A percentile compares a stretch with the other conserved stretches of the same genome.
Evolutionary conservation across 2,329 filamentous ascomycete species (phyloP).

Genomic region (Hysterium pulicare): DNA sequence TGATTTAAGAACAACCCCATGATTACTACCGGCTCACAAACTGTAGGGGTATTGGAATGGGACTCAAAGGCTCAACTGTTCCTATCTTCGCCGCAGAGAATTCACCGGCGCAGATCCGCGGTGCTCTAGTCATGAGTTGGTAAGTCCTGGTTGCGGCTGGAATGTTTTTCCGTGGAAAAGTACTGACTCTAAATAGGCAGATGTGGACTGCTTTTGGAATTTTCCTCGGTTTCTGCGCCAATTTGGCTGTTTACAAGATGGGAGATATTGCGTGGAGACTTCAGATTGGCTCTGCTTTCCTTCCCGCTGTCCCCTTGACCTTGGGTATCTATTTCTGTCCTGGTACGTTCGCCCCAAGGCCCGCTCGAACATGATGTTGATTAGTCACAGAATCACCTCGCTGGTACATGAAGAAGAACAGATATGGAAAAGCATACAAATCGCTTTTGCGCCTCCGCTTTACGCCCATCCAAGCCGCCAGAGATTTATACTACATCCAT

Average conservation of each 20-base stretch:
- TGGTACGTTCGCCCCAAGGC: background rate
- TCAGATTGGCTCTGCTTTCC: conserved; percentile 26
- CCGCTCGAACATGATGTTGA: background rate
- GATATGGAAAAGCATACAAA: conserved; percentile 34
- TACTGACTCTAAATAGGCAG: too few relatives aligned
- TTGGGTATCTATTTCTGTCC: conserved; percentile 35
- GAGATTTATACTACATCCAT: conserved; percentile 42
- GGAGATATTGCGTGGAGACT: conserved; percentile 26
- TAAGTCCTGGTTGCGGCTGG: conserved; percentile 40
- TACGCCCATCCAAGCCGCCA: conserved; percentile 36
- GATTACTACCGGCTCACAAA: conserved; percentile 14
- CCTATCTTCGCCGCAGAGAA: conserved; percentile 48
- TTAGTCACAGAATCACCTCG: conserved; percentile 15
- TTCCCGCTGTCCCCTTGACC: conserved; percentile 22
- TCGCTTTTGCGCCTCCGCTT: conserved; percentile 33
- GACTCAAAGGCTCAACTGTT: conserved; percentile 34
- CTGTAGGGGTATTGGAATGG: conserved; percentile 23
- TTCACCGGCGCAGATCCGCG: conserved; percentile 45
- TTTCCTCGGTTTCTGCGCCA: conserved; percentile 22
- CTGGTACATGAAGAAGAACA: conserved; percentile 40
- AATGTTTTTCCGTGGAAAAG: conserved; percentile 19
- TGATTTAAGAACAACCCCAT: background rate
- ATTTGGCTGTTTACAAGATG: conserved; percentile 32
- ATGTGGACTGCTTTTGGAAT: conserved; percentile 36
- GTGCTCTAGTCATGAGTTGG: conserved; percentile 48